These are phyloP conservation scores for Hermanozyma aechmeae DNA, from an alignment of 805 yeast species.

Conservation along the genomic window DNA sequence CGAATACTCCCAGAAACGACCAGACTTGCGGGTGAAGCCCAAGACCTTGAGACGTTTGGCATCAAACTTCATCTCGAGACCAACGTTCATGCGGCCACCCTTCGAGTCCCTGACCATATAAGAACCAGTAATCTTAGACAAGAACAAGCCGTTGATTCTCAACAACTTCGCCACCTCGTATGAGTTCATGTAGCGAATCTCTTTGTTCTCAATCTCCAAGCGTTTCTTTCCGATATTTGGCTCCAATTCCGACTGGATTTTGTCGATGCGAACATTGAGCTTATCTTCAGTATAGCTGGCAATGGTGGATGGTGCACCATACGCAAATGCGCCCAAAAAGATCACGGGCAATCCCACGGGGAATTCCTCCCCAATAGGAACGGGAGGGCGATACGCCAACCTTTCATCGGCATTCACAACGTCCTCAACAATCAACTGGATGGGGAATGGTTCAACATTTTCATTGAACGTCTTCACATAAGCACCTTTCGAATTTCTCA, in stretches of 20 bases:
- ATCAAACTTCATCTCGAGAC: constrained; percentile 79
- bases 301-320: constrained; percentile 70
- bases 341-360: constrained; percentile 66
- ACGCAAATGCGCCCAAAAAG: constrained; percentile 78
- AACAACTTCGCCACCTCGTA: constrained; percentile 53
- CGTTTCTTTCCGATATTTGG: constrained; percentile 58
- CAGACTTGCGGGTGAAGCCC: constrained; percentile 70
- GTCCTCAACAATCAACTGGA: constrained; percentile 68
- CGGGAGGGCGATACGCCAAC: constrained; percentile 60
- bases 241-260: constrained; percentile 36
- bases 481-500: constrained; percentile 63
- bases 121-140: constrained; percentile 72
- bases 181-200: constrained; percentile 55
- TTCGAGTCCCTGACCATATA: constrained; percentile 49
- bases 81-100: constrained; percentile 52
- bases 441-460: constrained; percentile 52
- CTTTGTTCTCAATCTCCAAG: constrained; percentile 46
- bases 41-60: constrained; percentile 71
- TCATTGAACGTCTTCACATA: constrained; percentile 60
- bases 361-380: constrained; percentile 74
- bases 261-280: constrained; percentile 42
- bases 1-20: constrained; percentile 70
- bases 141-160: constrained; percentile 49
- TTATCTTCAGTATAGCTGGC: constrained; percentile 43
- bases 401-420: constrained; percentile 71